These are phyloP conservation scores for Naganishia onofrii DNA, from an alignment of 768 basidiomycete species.

Conservation along the genomic window DNA sequence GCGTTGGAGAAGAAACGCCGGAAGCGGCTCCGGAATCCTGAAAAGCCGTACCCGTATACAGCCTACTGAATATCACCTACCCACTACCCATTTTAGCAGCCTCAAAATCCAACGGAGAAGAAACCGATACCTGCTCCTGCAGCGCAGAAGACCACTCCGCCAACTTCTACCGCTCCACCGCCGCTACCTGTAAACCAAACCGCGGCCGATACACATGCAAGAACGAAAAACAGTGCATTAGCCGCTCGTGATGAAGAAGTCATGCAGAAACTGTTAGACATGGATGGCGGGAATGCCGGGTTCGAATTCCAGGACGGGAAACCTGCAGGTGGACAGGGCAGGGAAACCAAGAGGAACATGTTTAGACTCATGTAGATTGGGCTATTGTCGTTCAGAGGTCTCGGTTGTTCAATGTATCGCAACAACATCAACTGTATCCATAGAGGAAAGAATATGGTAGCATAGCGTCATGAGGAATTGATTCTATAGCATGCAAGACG, in stretches of 20 bases:
- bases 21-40: too few species aligned
- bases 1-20: too few species aligned
- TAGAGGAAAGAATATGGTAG: neutral
- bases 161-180: neutral
- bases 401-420: neutral
- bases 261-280: slow-evolving; percentile 24
- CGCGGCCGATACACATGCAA: neutral
- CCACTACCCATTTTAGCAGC: neutral
- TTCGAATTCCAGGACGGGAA: slow-evolving; percentile 34
- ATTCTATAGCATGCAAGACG: neutral
- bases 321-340: slow-evolving; percentile 29
- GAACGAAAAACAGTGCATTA: neutral
- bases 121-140: neutral
- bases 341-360: slow-evolving; percentile 30
- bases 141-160: neutral
- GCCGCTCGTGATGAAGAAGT: slow-evolving; percentile 20
- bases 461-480: too few species aligned
- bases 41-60: neutral
- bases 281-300: slow-evolving; percentile 31
- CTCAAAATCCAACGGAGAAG: neutral
- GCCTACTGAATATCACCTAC: neutral
- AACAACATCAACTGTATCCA: neutral
- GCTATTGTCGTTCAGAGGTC: neutral
- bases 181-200: neutral
- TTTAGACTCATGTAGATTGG: slow-evolving; percentile 31